phyloP scores from a whole-genome alignment of 2,329 filamentous ascomycete species.

The Nothophaeocryptopus gaeumannii region DNA sequence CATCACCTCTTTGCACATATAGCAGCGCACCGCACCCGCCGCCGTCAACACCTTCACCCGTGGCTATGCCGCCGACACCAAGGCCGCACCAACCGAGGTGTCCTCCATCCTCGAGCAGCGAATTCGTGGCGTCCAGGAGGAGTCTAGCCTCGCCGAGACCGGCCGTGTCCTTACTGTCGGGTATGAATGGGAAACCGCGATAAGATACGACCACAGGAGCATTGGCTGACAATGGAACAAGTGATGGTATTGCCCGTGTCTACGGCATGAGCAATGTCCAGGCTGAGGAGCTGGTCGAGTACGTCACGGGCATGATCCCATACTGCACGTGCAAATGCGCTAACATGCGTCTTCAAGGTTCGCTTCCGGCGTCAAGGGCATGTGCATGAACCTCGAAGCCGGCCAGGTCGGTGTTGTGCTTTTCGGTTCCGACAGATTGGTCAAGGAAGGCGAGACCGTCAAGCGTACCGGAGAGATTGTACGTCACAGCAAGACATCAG shows the following conservation, averaged over 20 bases:
- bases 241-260: constrained; percentile 99
- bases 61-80: constrained; percentile 87
- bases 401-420: constrained; percentile 99
- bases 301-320: constrained; percentile 48
- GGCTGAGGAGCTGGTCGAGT: constrained; percentile 99
- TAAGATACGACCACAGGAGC: not conserved
- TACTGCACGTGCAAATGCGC: constrained; percentile 7
- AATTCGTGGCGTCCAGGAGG: constrained; percentile 97
- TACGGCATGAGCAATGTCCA: constrained; percentile 99
- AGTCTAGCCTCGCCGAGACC: constrained; percentile 94
- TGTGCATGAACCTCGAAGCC: constrained; percentile 99
- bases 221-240: constrained; percentile 42
- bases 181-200: constrained; percentile 60
- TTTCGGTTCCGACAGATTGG: constrained; percentile 99
- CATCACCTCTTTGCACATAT: constrained; percentile 47
- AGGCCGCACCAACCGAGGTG: constrained; percentile 95
- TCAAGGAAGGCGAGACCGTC: constrained; percentile 98
- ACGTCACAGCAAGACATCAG: constrained; percentile 44
- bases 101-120: constrained; percentile 99
- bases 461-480: constrained; percentile 99
- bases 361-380: constrained; percentile 99
- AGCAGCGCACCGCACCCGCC: constrained; percentile 85
- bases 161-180: constrained; percentile 97
- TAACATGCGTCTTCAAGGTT: constrained; percentile 61
- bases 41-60: constrained; percentile 69